Base-by-base conservation (phyloP, 1,284 basidiomycete species). In the Mycena sp. region DNA sequence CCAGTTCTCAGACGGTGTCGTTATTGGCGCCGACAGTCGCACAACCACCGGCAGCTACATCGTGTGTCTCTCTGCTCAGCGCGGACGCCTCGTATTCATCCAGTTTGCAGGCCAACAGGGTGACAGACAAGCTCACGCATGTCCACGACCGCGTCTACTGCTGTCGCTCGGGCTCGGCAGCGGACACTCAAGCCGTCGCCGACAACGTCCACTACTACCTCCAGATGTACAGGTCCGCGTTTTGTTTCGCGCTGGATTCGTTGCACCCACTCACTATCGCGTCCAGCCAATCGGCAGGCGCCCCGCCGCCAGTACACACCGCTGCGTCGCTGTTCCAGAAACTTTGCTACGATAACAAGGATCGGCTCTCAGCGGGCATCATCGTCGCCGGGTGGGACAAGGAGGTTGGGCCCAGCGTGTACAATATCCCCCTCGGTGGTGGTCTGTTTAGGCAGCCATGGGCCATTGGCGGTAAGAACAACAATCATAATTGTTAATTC, bases 341-440 rank as follows among this genome's bases (percentile, higher is more conserved):
- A 65, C 71, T 99, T 53, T 96, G 96, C 77, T 99, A 99, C 77
- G 85, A 91, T 64, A 99, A 98, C 84, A 99, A 99, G 81, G 94
- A 95, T 76, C 78, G 77, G 3, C 79, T 99, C 38, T 89, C 85
- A 41, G 98, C 98, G 1, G 97, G 98, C 28, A 98, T 99, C 77
- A 99, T 99, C 72, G 96, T 99, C 23, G 98, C 93, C 16, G 98
- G 98, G 0, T 99, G 97, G 96, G 98, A 99, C 79, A 91, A 91
- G 76, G 89, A 95, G 71, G 82, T 82, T 48, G 97, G 97, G n/a
- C 94, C 96, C 0, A 93, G 91, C 65, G 97, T 99, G 43, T 99
- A 95, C 81, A 99, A 98, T 76, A 95, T 98, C 59, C 96, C 96
- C 21, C 84, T 98, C 19, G 96, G 96, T 44, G 96, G 96, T 60